These are phyloP conservation scores for Backusella tarrabulga DNA, from an alignment of 192 early-diverging fungal genomes.

Conservation along the genomic window DNA sequence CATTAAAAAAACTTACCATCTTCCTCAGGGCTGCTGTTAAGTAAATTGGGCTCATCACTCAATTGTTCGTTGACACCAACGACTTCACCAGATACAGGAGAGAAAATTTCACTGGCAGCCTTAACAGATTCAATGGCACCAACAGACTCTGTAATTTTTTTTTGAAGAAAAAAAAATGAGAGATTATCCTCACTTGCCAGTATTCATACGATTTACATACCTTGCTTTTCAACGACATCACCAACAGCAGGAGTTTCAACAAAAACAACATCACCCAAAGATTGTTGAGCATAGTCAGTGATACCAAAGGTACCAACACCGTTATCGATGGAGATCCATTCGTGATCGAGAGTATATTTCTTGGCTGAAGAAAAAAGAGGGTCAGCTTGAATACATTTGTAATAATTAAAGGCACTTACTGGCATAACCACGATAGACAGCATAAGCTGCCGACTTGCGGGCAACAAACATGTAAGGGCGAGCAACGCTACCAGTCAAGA, in stretches of 20 bases:
- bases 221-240: conserved; percentile 53
- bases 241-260: conserved; percentile 81
- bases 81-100: conserved; percentile 82
- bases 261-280: conserved; percentile 94
- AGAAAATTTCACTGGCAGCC: conserved; percentile 89
- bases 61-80: conserved; percentile 74
- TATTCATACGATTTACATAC: conserved; percentile 35
- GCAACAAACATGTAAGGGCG: conserved; percentile 5
- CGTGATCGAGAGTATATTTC: conserved; percentile 85
- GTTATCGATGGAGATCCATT: conserved; percentile 82
- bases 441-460: background rate
- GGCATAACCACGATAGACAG: conserved; percentile 16
- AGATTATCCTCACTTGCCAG: background rate
- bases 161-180: background rate
- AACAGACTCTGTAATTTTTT: conserved; percentile 49
- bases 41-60: conserved; percentile 62
- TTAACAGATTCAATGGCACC: conserved; percentile 94
- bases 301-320: conserved; percentile 88
- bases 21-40: conserved; percentile 75
- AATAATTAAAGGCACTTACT: background rate
- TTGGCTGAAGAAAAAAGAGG: conserved; percentile 39
- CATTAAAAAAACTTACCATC: conserved; percentile 54
- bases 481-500: conserved; percentile 11
- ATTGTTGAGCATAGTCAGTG: conserved; percentile 86
- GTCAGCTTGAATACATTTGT: background rate